Evolutionary conservation across 176 grass and related monocot genomes (phyloP).

Genomic region (Oryza rufipogon): DNA sequence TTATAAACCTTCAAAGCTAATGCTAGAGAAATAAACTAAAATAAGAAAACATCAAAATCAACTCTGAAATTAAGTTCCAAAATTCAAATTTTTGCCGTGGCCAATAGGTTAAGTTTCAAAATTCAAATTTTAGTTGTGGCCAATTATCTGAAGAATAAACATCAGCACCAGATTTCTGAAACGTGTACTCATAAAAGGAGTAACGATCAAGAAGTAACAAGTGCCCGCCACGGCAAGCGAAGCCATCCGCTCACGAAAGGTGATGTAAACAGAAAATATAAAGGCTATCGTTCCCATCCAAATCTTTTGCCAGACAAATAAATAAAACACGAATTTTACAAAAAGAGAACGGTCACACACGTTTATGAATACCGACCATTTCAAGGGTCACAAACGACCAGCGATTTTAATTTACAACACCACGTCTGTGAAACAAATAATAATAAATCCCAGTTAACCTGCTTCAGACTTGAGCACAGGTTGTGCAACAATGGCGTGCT

Average conservation of each 20-base stretch:
- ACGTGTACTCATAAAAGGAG: background rate
- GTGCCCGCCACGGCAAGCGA: background rate
- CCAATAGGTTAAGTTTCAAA: too few relatives aligned
- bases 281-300: background rate
- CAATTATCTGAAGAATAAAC: background rate
- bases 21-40: too few relatives aligned
- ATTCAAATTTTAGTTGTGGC: too few relatives aligned
- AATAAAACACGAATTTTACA: constrained; percentile 36
- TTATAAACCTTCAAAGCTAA: too few relatives aligned
- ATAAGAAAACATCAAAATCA: too few relatives aligned
- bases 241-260: background rate
- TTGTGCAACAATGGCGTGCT: constrained; percentile 20
- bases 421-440: constrained; percentile 31
- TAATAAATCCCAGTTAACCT: constrained; percentile 38
- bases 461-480: constrained; percentile 34
- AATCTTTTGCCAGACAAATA: constrained; percentile 33
- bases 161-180: background rate
- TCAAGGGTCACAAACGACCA: constrained; percentile 37
- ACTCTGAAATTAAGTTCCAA: too few relatives aligned
- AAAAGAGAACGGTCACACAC: constrained; percentile 12
- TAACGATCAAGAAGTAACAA: background rate
- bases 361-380: constrained; percentile 34
- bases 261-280: background rate
- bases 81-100: too few relatives aligned
- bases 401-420: constrained; percentile 58